phyloP scores from a whole-genome alignment of 441 rosid species.

The Euphorbia celastroides region DNA sequence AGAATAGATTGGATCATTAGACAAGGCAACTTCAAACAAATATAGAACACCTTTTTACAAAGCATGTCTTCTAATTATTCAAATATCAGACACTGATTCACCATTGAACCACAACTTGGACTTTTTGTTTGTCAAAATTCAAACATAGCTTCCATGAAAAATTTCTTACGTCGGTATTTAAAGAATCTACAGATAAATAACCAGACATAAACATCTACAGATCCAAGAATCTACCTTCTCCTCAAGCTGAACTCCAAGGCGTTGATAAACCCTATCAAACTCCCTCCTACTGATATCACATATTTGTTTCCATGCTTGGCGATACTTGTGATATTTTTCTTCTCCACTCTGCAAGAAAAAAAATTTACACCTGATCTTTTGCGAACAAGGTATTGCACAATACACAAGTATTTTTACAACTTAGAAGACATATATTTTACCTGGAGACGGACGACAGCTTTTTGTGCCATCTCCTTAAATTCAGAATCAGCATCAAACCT shows the following conservation, averaged over 20 bases:
- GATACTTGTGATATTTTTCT: slow-evolving; percentile 54
- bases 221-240: slow-evolving; percentile 48
- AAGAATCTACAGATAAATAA: neutral
- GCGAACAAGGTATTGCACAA: neutral
- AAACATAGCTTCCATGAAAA: neutral
- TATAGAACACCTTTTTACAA: neutral
- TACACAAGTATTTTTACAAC: neutral
- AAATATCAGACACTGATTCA: neutral
- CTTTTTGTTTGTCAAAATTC: neutral
- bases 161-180: neutral
- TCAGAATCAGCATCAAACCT: slow-evolving; percentile 63
- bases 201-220: too few species aligned
- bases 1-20: neutral
- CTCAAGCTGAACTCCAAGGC: slow-evolving; percentile 72
- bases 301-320: slow-evolving; percentile 69
- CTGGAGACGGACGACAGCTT: slow-evolving; percentile 91
- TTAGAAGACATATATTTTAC: slow-evolving; percentile 25
- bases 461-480: slow-evolving; percentile 85
- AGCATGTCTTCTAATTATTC: too few species aligned
- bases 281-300: slow-evolving; percentile 88
- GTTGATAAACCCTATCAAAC: slow-evolving; percentile 62
- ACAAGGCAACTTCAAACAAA: too few species aligned
- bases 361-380: neutral
- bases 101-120: neutral
- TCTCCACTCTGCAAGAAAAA: slow-evolving; percentile 63